These are phyloP conservation scores for Camellia oleifera DNA, from an alignment of 179 eudicot species.

Conservation along the genomic window DNA sequence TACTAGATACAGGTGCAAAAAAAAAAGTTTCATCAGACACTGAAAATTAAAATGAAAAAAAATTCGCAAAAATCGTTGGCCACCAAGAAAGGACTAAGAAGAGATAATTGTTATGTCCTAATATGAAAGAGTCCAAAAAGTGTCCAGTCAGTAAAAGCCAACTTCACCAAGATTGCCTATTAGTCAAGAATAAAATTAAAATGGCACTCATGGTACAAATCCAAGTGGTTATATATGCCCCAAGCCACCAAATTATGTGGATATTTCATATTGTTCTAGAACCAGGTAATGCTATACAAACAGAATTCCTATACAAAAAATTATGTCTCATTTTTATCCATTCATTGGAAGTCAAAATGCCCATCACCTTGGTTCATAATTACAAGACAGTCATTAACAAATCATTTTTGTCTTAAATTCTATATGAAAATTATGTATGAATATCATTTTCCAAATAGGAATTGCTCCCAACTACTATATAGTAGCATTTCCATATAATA, in stretches of 20 bases:
- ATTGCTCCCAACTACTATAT: not conserved
- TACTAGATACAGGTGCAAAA: not conserved
- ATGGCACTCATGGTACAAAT: not conserved
- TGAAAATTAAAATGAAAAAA: not conserved
- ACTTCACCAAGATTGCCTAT: not conserved
- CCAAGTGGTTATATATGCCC: not conserved
- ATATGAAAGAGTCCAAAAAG: not conserved
- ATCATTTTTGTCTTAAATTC: too few species aligned
- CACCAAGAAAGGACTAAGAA: not conserved
- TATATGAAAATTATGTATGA: too few species aligned
- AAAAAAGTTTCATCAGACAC: not conserved
- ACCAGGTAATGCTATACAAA: too few species aligned
- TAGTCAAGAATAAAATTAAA: not conserved
- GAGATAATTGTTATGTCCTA: not conserved
- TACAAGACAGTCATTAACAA: too few species aligned
- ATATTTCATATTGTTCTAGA: conserved; percentile 1
- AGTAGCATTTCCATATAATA: not conserved
- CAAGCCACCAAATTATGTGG: not conserved
- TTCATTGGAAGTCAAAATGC: too few species aligned
- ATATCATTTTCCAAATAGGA: not conserved
- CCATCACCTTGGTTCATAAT: too few species aligned
- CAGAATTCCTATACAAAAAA: too few species aligned
- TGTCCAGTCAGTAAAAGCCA: not conserved
- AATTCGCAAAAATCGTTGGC: not conserved
- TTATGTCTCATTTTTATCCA: too few species aligned